Conservation (phyloP, 2,329 filamentous ascomycete species). For the Didymella glomerata region DNA sequence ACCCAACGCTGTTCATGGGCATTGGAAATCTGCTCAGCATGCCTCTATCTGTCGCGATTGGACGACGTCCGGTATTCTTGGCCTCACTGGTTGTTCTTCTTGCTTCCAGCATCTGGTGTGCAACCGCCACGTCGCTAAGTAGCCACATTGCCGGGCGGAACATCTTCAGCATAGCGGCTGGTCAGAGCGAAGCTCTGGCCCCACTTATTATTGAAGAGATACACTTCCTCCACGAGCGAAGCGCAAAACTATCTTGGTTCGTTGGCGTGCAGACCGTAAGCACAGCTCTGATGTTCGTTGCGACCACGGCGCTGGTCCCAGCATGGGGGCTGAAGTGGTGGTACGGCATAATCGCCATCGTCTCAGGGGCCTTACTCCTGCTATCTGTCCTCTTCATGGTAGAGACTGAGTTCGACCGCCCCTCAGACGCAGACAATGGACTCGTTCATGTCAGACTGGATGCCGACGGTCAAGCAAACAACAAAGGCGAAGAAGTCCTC, state of each 20-base stretch:
- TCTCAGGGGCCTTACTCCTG: neutral
- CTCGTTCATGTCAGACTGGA: neutral
- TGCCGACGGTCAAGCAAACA: neutral
- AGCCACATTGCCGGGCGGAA: neutral
- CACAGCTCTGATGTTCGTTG: neutral
- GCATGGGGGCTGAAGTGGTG: neutral
- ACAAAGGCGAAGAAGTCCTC: neutral
- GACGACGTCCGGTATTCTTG: neutral
- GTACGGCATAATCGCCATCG: neutral
- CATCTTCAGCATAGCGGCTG: slow-evolving; percentile 1
- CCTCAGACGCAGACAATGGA: neutral
- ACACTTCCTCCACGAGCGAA: neutral
- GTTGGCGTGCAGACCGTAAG: neutral
- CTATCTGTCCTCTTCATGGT: neutral
- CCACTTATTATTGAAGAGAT: neutral
- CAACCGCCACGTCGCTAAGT: neutral
- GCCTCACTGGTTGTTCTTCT: neutral
- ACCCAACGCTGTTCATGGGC: neutral
- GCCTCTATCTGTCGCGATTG: neutral
- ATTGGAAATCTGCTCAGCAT: neutral
- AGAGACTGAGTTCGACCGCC: neutral
- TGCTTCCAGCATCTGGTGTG: neutral
- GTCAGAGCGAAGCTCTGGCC: neutral
- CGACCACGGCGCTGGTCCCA: neutral
- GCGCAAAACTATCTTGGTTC: neutral